These are phyloP conservation scores for Gnaphalium uliginosum DNA, from an alignment of 129 eudicot species.

Conservation along the genomic window DNA sequence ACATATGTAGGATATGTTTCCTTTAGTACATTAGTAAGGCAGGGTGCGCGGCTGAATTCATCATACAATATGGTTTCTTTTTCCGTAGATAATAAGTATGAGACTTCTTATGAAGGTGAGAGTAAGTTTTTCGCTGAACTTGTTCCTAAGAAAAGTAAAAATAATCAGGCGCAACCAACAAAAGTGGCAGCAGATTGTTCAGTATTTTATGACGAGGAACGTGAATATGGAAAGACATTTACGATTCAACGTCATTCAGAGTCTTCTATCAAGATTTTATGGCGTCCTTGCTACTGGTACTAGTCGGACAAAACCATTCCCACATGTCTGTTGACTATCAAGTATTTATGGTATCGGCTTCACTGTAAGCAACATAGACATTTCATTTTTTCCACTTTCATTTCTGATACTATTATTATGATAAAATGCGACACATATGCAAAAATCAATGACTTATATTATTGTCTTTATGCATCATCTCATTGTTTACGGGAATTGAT, in stretches of 20 bases:
- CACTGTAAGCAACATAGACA: too few relatives aligned
- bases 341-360: too few relatives aligned
- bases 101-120: slow-evolving; percentile 3
- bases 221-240: background rate
- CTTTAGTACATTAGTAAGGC: background rate
- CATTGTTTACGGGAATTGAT: too few relatives aligned
- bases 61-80: slow-evolving; percentile 12
- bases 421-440: too few relatives aligned
- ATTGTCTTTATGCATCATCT: too few relatives aligned
- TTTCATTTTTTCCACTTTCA: too few relatives aligned
- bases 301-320: too few relatives aligned
- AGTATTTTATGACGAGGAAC: slow-evolving; percentile 4
- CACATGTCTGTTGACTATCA: too few relatives aligned
- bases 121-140: slow-evolving; percentile 13
- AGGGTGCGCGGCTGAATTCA: background rate
- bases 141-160: slow-evolving; percentile 16
- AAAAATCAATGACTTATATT: too few relatives aligned
- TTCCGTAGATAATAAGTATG: background rate
- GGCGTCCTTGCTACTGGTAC: slow-evolving; percentile 1
- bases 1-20: slow-evolving; percentile 22
- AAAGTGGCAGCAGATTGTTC: slow-evolving; percentile 5
- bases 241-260: slow-evolving; percentile 12
- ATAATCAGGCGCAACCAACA: slow-evolving; percentile 1
- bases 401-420: too few relatives aligned
- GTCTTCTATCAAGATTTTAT: slow-evolving; percentile 13